Conservation (phyloP, 2,329 filamentous ascomycete genomes). For the Helotiales sp. region DNA sequence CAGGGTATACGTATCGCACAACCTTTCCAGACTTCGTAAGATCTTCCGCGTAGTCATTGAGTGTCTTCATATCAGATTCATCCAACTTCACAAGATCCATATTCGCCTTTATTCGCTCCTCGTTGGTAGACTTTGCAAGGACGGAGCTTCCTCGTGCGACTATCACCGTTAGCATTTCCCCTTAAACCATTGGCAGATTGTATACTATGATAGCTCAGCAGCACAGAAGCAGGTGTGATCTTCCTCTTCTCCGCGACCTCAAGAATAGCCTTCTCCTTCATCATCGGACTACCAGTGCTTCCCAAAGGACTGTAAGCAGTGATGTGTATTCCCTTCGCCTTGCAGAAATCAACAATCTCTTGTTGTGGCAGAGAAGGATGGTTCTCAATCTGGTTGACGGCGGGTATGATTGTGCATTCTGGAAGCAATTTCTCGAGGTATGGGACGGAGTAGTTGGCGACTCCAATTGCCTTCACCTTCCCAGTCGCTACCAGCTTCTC, state of each 20-base stretch:
- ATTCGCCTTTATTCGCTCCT: constrained; percentile 69
- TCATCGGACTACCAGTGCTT: constrained; percentile 42
- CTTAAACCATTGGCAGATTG: constrained; percentile 10
- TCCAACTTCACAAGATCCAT: constrained; percentile 65
- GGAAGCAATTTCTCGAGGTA: constrained; percentile 39
- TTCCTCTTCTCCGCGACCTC: constrained; percentile 65
- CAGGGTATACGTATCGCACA: constrained; percentile 66
- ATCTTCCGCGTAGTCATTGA: constrained; percentile 54
- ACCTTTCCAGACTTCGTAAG: constrained; percentile 50
- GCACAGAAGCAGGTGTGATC: constrained; percentile 59
- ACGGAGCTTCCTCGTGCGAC: constrained; percentile 70
- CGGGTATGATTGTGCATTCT: constrained; percentile 47
- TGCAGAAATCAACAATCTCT: constrained; percentile 51
- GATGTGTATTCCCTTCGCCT: constrained; percentile 49
- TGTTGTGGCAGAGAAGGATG: constrained; percentile 58
- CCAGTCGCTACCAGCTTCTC: constrained; percentile 63
- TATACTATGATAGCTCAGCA: constrained; percentile 73
- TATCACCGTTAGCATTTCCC: constrained; percentile 35
- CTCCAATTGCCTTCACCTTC: constrained; percentile 53
- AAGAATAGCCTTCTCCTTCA: constrained; percentile 60
- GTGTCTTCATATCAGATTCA: constrained; percentile 57
- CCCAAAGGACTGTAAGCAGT: constrained; percentile 51
- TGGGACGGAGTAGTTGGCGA: constrained; percentile 38
- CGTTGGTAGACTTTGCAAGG: constrained; percentile 71
- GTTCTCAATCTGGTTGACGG: constrained; percentile 61